phyloP scores from a whole-genome alignment of 108 stramenopile species.

The Conticribra weissflogii region DNA sequence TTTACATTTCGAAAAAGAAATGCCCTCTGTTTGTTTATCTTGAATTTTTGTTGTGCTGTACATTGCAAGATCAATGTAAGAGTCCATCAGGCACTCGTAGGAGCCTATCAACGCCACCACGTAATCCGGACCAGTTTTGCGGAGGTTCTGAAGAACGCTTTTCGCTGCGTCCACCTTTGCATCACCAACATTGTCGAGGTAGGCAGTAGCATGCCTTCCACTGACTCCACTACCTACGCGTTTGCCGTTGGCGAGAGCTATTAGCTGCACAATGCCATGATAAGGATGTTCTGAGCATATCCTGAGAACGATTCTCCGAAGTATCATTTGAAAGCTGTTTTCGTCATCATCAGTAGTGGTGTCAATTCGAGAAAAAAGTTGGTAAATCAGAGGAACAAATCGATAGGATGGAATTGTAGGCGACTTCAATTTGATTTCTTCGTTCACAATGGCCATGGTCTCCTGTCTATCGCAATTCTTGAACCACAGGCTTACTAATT shows the following conservation, averaged over 20 bases:
- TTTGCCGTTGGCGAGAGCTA: constrained; percentile 80
- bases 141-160: constrained; percentile 52
- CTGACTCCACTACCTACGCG: constrained; percentile 52
- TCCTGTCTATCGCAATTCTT: constrained; percentile 38
- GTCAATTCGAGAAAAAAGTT: constrained; percentile 87
- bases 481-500: constrained; percentile 82
- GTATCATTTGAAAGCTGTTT: constrained; percentile 62
- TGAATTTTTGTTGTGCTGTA: constrained; percentile 28
- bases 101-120: constrained; percentile 59
- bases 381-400: constrained; percentile 84
- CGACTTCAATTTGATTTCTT: constrained; percentile 29
- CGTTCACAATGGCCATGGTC: constrained; percentile 46
- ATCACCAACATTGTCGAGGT: constrained; percentile 56
- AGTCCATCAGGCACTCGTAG: constrained; percentile 53
- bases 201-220: constrained; percentile 50
- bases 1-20: constrained; percentile 42
- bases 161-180: constrained; percentile 65
- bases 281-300: constrained; percentile 89
- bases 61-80: constrained; percentile 77
- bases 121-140: constrained; percentile 43
- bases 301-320: constrained; percentile 61
- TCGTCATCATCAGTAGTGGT: constrained; percentile 7
- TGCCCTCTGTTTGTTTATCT: constrained; percentile 32
- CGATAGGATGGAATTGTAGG: constrained; percentile 66
- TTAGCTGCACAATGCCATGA: constrained; percentile 80